Evolutionary conservation across 2,329 filamentous ascomycete genomes (phyloP).

Genomic region (Talaromyces islandicus): DNA sequence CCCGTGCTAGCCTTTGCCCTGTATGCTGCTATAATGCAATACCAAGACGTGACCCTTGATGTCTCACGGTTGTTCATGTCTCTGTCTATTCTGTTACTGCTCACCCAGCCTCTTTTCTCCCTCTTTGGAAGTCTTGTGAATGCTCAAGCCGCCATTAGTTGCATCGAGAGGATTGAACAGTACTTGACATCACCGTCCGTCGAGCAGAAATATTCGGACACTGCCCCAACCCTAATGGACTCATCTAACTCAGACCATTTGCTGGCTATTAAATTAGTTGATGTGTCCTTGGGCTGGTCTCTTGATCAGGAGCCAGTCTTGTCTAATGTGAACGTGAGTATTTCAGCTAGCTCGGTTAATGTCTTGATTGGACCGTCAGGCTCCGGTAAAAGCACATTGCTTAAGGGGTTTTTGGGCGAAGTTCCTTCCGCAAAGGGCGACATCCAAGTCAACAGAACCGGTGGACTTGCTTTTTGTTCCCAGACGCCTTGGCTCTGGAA

Average conservation of each 20-base stretch:
- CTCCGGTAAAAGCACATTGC: conserved; percentile 16
- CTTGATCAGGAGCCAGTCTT: neutral
- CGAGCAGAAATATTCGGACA: neutral
- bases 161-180: neutral
- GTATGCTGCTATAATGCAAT: conserved; percentile 27
- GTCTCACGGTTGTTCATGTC: conserved; percentile 33
- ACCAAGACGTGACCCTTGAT: conserved; percentile 22
- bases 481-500: conserved; percentile 1
- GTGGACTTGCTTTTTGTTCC: neutral
- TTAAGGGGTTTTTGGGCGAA: conserved; percentile 15
- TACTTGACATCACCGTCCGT: neutral
- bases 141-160: conserved; percentile 23
- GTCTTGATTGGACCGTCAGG: conserved; percentile 19
- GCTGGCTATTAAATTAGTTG: neutral
- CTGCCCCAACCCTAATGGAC: too few species aligned
- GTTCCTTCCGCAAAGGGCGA: neutral
- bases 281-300: neutral
- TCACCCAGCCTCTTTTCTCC: conserved; percentile 30
- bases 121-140: conserved; percentile 28
- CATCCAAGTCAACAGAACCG: neutral
- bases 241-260: too few species aligned
- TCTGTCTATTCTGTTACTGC: conserved; percentile 30
- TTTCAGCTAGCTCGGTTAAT: conserved; percentile 9
- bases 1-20: conserved; percentile 31
- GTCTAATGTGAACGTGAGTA: neutral